Conservation (phyloP, 2,329 filamentous ascomycete genomes). For the Ophiostoma ips region DNA sequence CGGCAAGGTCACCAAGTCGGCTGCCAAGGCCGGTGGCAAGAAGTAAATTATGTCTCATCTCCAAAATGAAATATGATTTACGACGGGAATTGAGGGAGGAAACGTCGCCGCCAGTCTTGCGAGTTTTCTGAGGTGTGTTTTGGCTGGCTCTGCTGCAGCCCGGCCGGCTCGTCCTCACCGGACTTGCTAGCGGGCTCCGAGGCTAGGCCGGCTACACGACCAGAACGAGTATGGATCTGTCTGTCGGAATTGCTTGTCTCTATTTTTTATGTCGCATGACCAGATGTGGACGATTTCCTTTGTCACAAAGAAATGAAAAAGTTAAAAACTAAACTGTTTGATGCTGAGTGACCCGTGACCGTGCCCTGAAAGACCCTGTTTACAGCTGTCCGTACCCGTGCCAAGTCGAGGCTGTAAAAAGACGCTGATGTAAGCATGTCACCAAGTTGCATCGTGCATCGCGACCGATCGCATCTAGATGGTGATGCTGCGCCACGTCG, state of each 20-base stretch:
- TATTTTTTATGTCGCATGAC: neutral
- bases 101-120: neutral
- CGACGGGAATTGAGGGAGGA: neutral
- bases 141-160: neutral
- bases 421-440: no score
- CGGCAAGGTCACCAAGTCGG: slow-evolving; percentile 59
- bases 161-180: neutral
- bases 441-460: no score
- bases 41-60: slow-evolving; percentile 38
- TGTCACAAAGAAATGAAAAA: slow-evolving; percentile 2
- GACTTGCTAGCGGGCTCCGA: neutral
- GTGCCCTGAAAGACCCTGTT: no score
- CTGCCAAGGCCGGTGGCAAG: slow-evolving; percentile 57
- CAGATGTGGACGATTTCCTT: neutral
- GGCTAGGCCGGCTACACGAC: neutral
- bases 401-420: no score
- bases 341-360: no score
- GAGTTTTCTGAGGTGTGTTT: neutral
- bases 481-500: no score
- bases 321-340: neutral
- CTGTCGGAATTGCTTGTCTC: neutral
- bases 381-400: no score
- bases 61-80: neutral
- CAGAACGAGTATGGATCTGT: neutral
- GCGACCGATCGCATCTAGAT: no score